A percentile compares a stretch with the other conserved stretches of the same genome.
phyloP scores from a whole-genome alignment of 176 grass and related monocot species.

The Musa itinerans region DNA sequence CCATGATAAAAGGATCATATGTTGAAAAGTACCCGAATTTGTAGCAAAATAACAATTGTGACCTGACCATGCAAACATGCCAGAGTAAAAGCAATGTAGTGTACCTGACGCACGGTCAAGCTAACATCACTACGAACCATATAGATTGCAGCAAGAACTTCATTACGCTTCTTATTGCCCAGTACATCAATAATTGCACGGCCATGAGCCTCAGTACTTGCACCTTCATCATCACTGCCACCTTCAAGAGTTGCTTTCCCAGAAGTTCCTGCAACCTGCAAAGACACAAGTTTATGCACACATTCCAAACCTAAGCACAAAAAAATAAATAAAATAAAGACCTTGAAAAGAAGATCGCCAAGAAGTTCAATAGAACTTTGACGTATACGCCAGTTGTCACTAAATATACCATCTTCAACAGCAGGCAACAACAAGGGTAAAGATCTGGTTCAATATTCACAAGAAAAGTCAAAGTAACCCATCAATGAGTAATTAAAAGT shows the following conservation, averaged over 20 bases:
- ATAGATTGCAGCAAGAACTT: conserved; percentile 98
- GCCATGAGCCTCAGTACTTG: conserved; percentile 95
- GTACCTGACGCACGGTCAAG: conserved; percentile 91
- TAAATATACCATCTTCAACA: conserved; percentile 96
- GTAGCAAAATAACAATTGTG: conserved; percentile 3
- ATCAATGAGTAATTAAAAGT: conserved; percentile 25
- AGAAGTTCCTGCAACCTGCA: conserved; percentile 90
- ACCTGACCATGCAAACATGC: neutral
- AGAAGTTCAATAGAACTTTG: conserved; percentile 97
- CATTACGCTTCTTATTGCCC: conserved; percentile 76
- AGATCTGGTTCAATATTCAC: conserved; percentile 51
- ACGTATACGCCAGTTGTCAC: conserved; percentile 90
- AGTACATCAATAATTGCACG: conserved; percentile 96
- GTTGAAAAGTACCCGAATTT: neutral
- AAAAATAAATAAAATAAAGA: conserved; percentile 23
- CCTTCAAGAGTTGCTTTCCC: conserved; percentile 96
- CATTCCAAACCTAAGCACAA: neutral
- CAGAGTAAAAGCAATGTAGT: neutral
- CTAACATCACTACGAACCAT: conserved; percentile 98
- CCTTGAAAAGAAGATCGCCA: conserved; percentile 96
- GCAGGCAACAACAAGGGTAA: conserved; percentile 86
- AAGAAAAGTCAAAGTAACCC: neutral
- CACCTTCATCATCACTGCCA: conserved; percentile 97
- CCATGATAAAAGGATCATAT: neutral
- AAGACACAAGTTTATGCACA: conserved; percentile 20